Evolutionary conservation across 2,329 filamentous ascomycete genomes (phyloP).

Genomic region (Aureobasidium sp.): DNA sequence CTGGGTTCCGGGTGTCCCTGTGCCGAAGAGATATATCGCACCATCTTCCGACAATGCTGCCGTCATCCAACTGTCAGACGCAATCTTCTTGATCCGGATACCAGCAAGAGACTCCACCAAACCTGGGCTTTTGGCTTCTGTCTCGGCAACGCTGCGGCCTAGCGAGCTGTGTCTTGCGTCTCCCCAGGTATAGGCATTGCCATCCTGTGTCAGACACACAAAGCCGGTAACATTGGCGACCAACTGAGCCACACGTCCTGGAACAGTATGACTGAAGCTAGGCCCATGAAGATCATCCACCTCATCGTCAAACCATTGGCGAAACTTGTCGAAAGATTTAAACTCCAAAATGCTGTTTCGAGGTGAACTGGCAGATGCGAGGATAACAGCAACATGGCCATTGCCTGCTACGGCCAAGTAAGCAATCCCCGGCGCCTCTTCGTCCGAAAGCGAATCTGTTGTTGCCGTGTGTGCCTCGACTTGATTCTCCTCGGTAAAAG

Average conservation of each 20-base stretch:
- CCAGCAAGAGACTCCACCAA: slow-evolving; percentile 42
- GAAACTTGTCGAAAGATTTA: slow-evolving; percentile 18
- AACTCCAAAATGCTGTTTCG: slow-evolving; percentile 24
- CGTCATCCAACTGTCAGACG: slow-evolving; percentile 45
- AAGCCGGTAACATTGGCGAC: slow-evolving; percentile 32
- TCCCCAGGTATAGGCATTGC: slow-evolving; percentile 40
- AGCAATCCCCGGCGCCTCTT: slow-evolving; percentile 18
- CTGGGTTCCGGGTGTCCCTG: slow-evolving; percentile 19
- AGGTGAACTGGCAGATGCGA: slow-evolving; percentile 20
- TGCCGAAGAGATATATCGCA: slow-evolving; percentile 55
- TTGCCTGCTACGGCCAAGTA: slow-evolving; percentile 23
- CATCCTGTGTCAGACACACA: slow-evolving; percentile 27
- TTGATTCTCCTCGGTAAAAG: slow-evolving; percentile 13
- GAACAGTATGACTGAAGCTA: slow-evolving; percentile 20
- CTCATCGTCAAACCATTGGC: slow-evolving; percentile 22
- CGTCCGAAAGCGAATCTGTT: neutral
- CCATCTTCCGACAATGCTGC: slow-evolving; percentile 50
- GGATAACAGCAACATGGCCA: slow-evolving; percentile 21
- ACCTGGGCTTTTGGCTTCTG: slow-evolving; percentile 39
- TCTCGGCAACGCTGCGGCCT: slow-evolving; percentile 37
- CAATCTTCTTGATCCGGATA: slow-evolving; percentile 46
- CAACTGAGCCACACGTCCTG: slow-evolving; percentile 23
- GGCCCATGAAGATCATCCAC: slow-evolving; percentile 17
- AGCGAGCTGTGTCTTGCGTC: slow-evolving; percentile 53
- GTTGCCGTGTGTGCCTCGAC: neutral